phyloP scores from a whole-genome alignment of 257 asterid species.

The Rubia yunnanensis region DNA sequence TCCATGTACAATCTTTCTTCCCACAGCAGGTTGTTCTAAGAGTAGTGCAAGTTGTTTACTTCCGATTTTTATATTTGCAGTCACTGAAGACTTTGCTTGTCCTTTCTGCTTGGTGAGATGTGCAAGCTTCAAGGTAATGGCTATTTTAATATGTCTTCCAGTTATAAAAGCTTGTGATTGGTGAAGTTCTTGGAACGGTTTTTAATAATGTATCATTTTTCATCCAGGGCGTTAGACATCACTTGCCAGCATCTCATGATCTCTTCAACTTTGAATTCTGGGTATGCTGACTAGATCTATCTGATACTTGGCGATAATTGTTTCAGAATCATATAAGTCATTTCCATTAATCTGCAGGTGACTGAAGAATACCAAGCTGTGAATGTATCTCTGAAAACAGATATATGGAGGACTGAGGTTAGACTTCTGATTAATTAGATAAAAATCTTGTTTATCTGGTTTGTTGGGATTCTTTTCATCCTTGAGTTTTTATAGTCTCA shows the following conservation, averaged over 20 bases:
- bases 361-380: slow-evolving; percentile 94
- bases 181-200: slow-evolving; percentile 12
- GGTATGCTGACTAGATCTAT: slow-evolving; percentile 50
- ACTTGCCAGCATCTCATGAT: slow-evolving; percentile 72
- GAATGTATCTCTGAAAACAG: slow-evolving; percentile 79
- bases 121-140: slow-evolving; percentile 80
- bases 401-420: slow-evolving; percentile 89
- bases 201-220: slow-evolving; percentile 18
- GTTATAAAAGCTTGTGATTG: not conserved
- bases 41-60: slow-evolving; percentile 18
- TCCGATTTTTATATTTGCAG: slow-evolving; percentile 42
- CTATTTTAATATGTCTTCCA: slow-evolving; percentile 11
- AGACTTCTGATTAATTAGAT: slow-evolving; percentile 11
- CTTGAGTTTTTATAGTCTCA: not conserved
- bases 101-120: slow-evolving; percentile 98
- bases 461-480: not conserved
- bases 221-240: slow-evolving; percentile 81
- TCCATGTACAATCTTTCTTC: not conserved
- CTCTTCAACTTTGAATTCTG: slow-evolving; percentile 94
- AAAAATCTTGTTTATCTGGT: not conserved
- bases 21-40: not conserved
- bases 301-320: slow-evolving; percentile 7
- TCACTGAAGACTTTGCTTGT: slow-evolving; percentile 96
- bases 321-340: slow-evolving; percentile 11
- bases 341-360: slow-evolving; percentile 38